These are phyloP conservation scores for Cronartium ribicola DNA, from an alignment of 1,284 basidiomycete genomes.

Conservation along the genomic window DNA sequence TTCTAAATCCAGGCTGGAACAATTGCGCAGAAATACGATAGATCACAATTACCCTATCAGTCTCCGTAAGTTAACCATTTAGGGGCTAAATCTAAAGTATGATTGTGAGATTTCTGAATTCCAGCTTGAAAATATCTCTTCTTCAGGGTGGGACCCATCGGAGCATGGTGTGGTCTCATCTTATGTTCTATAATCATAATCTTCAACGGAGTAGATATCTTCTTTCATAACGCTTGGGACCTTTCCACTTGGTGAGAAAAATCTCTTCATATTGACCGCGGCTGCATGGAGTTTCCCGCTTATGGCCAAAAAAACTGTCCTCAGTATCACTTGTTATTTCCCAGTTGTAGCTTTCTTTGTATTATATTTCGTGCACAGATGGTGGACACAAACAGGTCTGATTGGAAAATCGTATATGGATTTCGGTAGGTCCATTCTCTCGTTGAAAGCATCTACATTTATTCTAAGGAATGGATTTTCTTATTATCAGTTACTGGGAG, in stretches of 20 bases:
- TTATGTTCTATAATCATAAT: constrained; percentile 31
- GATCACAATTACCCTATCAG: constrained; percentile 64
- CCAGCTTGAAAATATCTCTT: not conserved
- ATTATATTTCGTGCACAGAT: constrained; percentile 29
- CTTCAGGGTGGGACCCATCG: constrained; percentile 23
- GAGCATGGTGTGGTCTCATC: constrained; percentile 37
- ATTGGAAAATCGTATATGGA: constrained; percentile 34
- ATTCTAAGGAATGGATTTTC: not conserved
- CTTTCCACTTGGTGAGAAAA: constrained; percentile 27
- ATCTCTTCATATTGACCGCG: not conserved
- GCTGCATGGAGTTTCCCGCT: not conserved
- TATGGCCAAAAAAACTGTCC: not conserved
- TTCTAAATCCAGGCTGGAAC: constrained; percentile 59
- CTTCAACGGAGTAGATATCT: constrained; percentile 39
- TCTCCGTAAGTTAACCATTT: constrained; percentile 50
- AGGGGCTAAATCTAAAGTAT: not conserved
- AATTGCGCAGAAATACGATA: constrained; percentile 68
- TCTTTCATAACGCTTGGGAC: constrained; percentile 29
- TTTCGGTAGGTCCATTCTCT: constrained; percentile 23
- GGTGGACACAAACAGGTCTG: constrained; percentile 36
- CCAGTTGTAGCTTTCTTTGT: constrained; percentile 26
- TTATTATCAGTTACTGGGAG: constrained; percentile 32
- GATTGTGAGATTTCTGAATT: not conserved
- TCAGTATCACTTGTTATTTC: constrained; percentile 35
- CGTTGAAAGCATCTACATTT: not conserved